Conservation (phyloP, 352 stramenopile species). For the Phytophthora melonis region DNA sequence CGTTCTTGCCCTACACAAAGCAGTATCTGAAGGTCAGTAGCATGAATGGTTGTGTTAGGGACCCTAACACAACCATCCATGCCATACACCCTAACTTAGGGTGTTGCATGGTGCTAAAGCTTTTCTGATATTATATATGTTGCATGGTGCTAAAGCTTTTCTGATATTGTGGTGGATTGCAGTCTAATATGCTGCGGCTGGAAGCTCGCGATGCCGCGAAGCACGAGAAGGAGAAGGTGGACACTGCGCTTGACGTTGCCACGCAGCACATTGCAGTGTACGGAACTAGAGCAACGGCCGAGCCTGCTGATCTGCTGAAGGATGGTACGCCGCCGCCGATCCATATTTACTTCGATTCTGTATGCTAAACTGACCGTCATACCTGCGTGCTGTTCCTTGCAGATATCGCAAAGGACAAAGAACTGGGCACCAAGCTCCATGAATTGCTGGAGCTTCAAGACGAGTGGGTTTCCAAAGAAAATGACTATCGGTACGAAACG, state of each 20-base stretch:
- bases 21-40: slow-evolving; percentile 78
- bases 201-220: slow-evolving; percentile 79
- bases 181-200: slow-evolving; percentile 89
- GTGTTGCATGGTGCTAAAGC: too few species aligned
- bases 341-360: not conserved
- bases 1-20: slow-evolving; percentile 90
- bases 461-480: slow-evolving; percentile 87
- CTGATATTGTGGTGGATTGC: not conserved
- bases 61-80: too few species aligned
- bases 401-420: slow-evolving; percentile 71
- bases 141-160: slow-evolving; percentile 1
- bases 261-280: slow-evolving; percentile 51
- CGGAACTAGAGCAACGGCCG: slow-evolving; percentile 35
- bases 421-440: slow-evolving; percentile 61
- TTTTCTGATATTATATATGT: too few species aligned
- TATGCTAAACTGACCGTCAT: too few species aligned
- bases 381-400: not conserved
- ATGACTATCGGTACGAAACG: slow-evolving; percentile 74
- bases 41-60: not conserved
- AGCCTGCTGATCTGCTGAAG: slow-evolving; percentile 65
- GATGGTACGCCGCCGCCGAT: slow-evolving; percentile 41
- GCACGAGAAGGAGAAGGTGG: slow-evolving; percentile 65
- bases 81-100: too few species aligned
- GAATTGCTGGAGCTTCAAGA: slow-evolving; percentile 65
- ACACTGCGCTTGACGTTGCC: slow-evolving; percentile 48